Percentiles rank a stretch among this genome's conserved stretches.
phyloP scores from a whole-genome alignment of 345 rosid genomes.

The Rhizophora mangle region DNA sequence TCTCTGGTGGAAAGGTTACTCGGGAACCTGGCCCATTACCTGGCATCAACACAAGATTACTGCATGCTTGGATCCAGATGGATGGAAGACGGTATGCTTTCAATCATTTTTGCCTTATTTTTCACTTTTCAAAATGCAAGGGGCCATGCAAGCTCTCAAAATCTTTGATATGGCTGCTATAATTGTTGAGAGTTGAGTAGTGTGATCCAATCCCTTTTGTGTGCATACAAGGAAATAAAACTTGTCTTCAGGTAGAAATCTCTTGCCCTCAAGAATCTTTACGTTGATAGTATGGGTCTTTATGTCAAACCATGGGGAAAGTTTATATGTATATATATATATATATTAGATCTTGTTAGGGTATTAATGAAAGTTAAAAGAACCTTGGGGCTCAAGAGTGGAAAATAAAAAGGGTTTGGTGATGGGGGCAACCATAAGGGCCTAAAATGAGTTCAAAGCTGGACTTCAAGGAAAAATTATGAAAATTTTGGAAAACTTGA shows the following conservation, averaged over 20 bases:
- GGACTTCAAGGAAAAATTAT: too few relatives aligned
- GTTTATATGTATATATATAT: too few relatives aligned
- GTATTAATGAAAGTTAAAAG: too few relatives aligned
- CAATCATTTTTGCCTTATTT: background rate
- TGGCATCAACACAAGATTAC: conserved; percentile 90
- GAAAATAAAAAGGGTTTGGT: too few relatives aligned
- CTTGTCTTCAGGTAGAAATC: background rate
- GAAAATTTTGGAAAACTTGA: too few relatives aligned
- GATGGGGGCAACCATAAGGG: too few relatives aligned
- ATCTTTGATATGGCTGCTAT: background rate
- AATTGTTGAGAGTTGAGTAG: background rate
- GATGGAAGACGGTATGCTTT: conserved; percentile 83
- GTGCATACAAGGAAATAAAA: background rate
- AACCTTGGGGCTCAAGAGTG: too few relatives aligned
- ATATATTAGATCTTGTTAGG: too few relatives aligned
- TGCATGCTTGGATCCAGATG: conserved; percentile 96
- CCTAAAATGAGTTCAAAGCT: too few relatives aligned
- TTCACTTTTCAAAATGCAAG: background rate
- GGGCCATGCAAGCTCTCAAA: background rate
- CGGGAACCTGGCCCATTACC: conserved; percentile 97
- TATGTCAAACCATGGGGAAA: too few relatives aligned
- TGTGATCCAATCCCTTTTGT: background rate
- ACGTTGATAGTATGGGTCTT: too few relatives aligned
- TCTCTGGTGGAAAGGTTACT: conserved; percentile 81
- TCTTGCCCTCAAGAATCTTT: background rate